Evolutionary conservation across 345 rosid genomes (phyloP).

Genomic region (Murraya paniculata): DNA sequence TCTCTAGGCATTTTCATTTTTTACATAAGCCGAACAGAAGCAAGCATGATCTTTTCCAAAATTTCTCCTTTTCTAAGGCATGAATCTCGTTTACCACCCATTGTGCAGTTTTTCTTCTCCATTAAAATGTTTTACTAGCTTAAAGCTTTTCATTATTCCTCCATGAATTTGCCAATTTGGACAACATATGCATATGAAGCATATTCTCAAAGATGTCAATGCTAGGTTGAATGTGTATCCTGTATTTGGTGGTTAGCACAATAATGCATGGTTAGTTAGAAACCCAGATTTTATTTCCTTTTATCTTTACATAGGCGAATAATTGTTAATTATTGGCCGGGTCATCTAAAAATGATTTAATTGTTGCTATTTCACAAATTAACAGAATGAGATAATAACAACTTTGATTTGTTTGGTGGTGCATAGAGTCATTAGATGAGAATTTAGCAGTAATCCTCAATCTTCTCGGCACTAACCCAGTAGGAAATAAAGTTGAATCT

Average conservation of each 20-base stretch:
- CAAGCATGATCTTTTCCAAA: neutral
- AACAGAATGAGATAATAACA: too few relatives aligned
- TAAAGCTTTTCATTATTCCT: neutral
- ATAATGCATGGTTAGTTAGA: neutral
- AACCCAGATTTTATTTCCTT: neutral
- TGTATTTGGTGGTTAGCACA: neutral
- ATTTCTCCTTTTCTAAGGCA: neutral
- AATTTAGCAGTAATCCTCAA: neutral
- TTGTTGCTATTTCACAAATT: neutral
- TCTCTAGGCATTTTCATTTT: neutral
- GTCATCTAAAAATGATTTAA: neutral
- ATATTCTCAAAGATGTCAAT: neutral
- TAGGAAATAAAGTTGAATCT: slow-evolving; percentile 1
- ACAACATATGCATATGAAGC: too few relatives aligned
- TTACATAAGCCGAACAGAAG: neutral
- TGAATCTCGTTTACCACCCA: neutral
- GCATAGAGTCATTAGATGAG: neutral
- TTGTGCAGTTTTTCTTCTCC: neutral
- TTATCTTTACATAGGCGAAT: neutral
- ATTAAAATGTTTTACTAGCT: neutral
- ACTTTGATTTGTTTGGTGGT: neutral
- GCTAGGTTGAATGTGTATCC: neutral
- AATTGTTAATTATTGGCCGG: neutral
- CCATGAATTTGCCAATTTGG: neutral
- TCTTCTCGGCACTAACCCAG: neutral